Evolutionary conservation across 768 basidiomycete species (phyloP).

Genomic region (Filobasidium wieringae): DNA sequence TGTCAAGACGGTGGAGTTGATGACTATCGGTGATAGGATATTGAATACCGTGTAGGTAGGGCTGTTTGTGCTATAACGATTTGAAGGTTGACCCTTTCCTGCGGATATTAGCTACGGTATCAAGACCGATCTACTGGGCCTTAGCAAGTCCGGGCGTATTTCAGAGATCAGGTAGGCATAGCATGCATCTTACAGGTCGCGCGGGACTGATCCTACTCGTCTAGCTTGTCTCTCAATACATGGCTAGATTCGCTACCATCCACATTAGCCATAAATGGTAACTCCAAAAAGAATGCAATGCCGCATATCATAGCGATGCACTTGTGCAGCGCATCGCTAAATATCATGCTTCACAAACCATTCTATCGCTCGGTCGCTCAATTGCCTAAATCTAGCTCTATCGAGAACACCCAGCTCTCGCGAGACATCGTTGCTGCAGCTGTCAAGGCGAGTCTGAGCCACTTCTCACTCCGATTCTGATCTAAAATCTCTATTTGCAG

Average conservation of each 20-base stretch:
- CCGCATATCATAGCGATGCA: slow-evolving; percentile 32
- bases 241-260: slow-evolving; percentile 27
- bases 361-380: slow-evolving; percentile 24
- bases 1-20: slow-evolving; percentile 27
- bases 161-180: slow-evolving; percentile 26
- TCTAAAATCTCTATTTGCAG: slow-evolving; percentile 5
- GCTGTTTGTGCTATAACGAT: too few relatives aligned
- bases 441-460: slow-evolving; percentile 19
- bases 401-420: slow-evolving; percentile 2
- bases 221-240: slow-evolving; percentile 20
- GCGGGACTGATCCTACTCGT: background rate
- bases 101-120: slow-evolving; percentile 23
- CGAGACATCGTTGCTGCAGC: slow-evolving; percentile 16
- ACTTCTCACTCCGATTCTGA: background rate
- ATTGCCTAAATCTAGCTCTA: slow-evolving; percentile 3
- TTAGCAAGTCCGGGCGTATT: slow-evolving; percentile 17
- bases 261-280: slow-evolving; percentile 17
- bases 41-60: slow-evolving; percentile 27
- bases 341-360: slow-evolving; percentile 28
- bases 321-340: slow-evolving; percentile 26
- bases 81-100: too few relatives aligned
- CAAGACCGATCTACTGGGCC: slow-evolving; percentile 18
- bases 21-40: slow-evolving; percentile 25
- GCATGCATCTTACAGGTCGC: background rate
- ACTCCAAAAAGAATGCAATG: slow-evolving; percentile 21